Evolutionary conservation across 2,329 filamentous ascomycete species (phyloP), one percentile per base, ranked within the genome.

Genomic region (Mycosphaerella arachidis): DNA sequence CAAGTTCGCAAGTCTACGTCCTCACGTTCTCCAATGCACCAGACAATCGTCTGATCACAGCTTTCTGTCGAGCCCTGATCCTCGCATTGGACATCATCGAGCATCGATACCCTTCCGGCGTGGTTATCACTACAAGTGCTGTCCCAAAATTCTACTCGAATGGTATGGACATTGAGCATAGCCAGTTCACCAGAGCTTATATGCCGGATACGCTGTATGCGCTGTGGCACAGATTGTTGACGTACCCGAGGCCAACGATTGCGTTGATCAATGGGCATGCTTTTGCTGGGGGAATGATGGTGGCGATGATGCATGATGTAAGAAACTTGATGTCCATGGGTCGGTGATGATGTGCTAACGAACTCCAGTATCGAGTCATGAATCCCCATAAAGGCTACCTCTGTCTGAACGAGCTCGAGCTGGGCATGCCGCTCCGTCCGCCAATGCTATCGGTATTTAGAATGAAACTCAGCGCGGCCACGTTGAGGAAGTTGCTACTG

Each of bases 101-200:
- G 73, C 82, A 86, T 60, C 81, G 81, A 56, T 81, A 88, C 68
- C 79, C 83, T 0, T 82, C 83, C n/a, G 90, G 90, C 55, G 89
- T 92, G 6, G 80, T 94, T 13, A 78, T 92, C 60, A 93, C 90
- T 5, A 93, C 90, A 0, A 89, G 86, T 46, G 84, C 81, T 52
- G 88, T 92, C 60, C 73, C 79, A 55, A 94, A 94, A 53, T 93
- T 93, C 79, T 94, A 89, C 78, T 87, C 83, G 73, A 93, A 93
- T 75, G 90, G 90, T 0, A 81, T 94, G n/a, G 89, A 94, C 73
- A 82, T 92, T 13, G 80, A 85, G 43, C 83, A 89, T 71, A 87
- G 86, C n/a, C 70, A 80, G 35, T 74, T 76, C 31, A 84, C 83
- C 0, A 80, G 84, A 1, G 65, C 61, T 3, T 93, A 89, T 78